Conservation (phyloP, 2,329 filamentous ascomycete genomes). For the Botrytis fragariae region DNA sequence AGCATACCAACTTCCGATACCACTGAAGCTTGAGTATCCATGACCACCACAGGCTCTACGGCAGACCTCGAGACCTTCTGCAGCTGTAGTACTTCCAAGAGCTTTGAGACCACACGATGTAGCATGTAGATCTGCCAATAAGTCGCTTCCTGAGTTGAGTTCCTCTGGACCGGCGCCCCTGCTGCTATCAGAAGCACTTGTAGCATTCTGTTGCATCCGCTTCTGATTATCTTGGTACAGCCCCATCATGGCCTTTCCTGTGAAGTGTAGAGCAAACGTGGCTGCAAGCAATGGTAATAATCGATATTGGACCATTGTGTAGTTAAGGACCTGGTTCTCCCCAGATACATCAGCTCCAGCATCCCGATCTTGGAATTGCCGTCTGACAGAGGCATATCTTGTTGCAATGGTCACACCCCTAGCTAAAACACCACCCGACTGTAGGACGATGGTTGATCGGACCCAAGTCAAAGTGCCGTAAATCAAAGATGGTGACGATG, state of each 20-base stretch:
- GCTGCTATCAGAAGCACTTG: constrained; percentile 41
- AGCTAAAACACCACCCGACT: constrained; percentile 68
- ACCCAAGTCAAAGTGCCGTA: constrained; percentile 78
- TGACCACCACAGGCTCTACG: constrained; percentile 75
- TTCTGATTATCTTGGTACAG: constrained; percentile 72
- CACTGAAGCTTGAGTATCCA: constrained; percentile 71
- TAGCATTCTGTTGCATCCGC: constrained; percentile 53
- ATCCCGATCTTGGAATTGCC: constrained; percentile 77
- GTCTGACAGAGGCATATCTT: constrained; percentile 68
- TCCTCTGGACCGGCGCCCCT: constrained; percentile 67
- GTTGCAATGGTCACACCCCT: constrained; percentile 76
- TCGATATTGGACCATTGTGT: constrained; percentile 76
- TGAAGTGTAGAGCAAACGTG: constrained; percentile 77
- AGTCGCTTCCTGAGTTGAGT: constrained; percentile 61
- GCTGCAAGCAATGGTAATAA: constrained; percentile 70
- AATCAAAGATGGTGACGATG: constrained; percentile 63
- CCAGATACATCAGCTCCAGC: constrained; percentile 53
- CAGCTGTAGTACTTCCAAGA: constrained; percentile 67
- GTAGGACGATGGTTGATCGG: constrained; percentile 69
- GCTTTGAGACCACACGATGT: constrained; percentile 76
- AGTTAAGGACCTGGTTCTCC: constrained; percentile 76
- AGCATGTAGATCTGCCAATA: constrained; percentile 72
- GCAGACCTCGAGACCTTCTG: constrained; percentile 72
- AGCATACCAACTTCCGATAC: constrained; percentile 72
- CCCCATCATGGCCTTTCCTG: constrained; percentile 71